Percentiles rank a stretch among this genome's conserved stretches.
Conservation (phyloP, 2,329 filamentous ascomycete genomes). For the Xylaria sp. region DNA sequence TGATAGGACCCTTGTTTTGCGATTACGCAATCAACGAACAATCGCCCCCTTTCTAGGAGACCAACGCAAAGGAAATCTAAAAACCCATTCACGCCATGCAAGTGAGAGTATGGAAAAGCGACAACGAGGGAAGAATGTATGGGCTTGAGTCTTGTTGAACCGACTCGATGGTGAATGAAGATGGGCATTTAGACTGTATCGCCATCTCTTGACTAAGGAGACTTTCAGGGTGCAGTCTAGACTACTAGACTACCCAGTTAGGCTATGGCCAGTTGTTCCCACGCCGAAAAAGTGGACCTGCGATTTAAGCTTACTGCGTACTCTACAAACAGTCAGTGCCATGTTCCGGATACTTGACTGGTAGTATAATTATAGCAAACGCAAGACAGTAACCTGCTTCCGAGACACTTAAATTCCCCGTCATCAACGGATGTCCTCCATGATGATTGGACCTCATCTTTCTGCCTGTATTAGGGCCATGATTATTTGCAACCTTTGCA, state of each 20-base stretch:
- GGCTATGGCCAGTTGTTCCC: constrained; percentile 27
- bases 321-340: background rate
- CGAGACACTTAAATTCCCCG: background rate
- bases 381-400: constrained; percentile 3
- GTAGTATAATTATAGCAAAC: constrained; percentile 7
- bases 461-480: background rate
- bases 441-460: background rate
- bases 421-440: no score
- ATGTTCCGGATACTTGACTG: background rate
- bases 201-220: background rate
- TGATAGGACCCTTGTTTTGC: background rate
- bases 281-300: background rate
- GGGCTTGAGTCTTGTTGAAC: constrained; percentile 13
- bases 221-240: background rate
- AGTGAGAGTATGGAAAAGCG: constrained; percentile 19
- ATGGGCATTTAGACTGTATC: background rate
- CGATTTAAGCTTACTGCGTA: background rate
- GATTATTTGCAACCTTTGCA: background rate
- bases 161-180: constrained; percentile 9
- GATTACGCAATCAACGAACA: constrained; percentile 10
- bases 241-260: no score
- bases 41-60: constrained; percentile 14
- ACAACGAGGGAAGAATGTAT: constrained; percentile 18
- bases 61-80: constrained; percentile 23
- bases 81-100: constrained; percentile 31